Base-by-base conservation (phyloP, 345 rosid species). In the Pistacia atlantica region DNA sequence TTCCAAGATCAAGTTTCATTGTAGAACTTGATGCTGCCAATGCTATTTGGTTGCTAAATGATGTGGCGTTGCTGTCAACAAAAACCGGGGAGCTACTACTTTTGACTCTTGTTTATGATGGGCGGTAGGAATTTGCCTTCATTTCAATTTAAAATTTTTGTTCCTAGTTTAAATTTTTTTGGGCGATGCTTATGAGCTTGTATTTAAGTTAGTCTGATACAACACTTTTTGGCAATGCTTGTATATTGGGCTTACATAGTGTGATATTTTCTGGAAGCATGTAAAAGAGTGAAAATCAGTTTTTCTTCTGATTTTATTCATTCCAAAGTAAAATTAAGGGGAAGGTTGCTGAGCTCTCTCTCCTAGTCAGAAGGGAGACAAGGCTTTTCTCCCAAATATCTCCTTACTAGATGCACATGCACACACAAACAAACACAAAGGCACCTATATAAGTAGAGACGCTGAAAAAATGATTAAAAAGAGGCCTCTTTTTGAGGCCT, bases 11-110 rank as follows among this genome's bases (percentile, higher is more conserved):
- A 74, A 86, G 85, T 78, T 93, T 96, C 80, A 84, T 74, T 73
- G 91, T 91, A 81, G 99, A 96, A 87, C 99, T 96, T 78, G 99
- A 96, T 89, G 95, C 94, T 82, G 98, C 97, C 80, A 86, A 83
- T 83, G 93, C 95, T 73, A 83, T 90, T 81, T 93, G 98, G 97
- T 85, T 96, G 74, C 77, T 81, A 37, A 88, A 90, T 72, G 94
- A 96, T 67, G 97, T 93, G 57, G 98, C 92, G 63, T 82, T 96
- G 86, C 79, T 96, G 77, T 96, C 99, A 54, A 81, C 98, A 52
- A 93, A 96, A 84, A 84, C 90, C 58, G 98, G 98, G 84, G 99
- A 96, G 80, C 81, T 96, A 59, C 82, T 96, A 75, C 88, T 96
- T 55, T 84, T 96, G 83, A 89, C 92, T 67, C 94, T 96, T 84